Conservation (phyloP, 2,329 filamentous ascomycete species). For the Aphanoascus verrucosus region DNA sequence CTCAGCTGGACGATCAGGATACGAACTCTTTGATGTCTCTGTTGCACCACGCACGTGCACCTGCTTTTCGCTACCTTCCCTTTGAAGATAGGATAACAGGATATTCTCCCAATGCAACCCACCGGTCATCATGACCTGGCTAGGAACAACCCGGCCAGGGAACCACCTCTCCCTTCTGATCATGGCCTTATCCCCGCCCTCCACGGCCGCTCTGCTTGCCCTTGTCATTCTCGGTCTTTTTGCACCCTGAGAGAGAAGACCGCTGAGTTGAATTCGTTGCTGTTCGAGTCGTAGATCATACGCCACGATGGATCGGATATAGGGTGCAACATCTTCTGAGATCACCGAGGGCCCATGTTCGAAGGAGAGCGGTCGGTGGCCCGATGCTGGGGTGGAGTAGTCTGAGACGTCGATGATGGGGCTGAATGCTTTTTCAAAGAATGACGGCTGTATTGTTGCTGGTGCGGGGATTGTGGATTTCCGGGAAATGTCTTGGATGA, state of each 20-base stretch:
- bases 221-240: slow-evolving; percentile 62
- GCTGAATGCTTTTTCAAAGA: slow-evolving; percentile 43
- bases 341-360: slow-evolving; percentile 60
- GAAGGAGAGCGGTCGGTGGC: slow-evolving; percentile 54
- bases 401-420: slow-evolving; percentile 38
- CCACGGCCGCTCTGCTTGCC: slow-evolving; percentile 63
- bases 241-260: slow-evolving; percentile 47
- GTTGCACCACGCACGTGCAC: not conserved
- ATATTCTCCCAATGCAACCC: slow-evolving; percentile 33
- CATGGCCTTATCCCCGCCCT: slow-evolving; percentile 57
- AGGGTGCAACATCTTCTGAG: slow-evolving; percentile 71
- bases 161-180: slow-evolving; percentile 67
- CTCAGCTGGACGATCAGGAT: not conserved
- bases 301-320: slow-evolving; percentile 71
- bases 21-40: not conserved
- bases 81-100: slow-evolving; percentile 22
- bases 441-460: slow-evolving; percentile 24
- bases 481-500: slow-evolving; percentile 25
- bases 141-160: slow-evolving; percentile 47
- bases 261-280: slow-evolving; percentile 53
- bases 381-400: slow-evolving; percentile 24
- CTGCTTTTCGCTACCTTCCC: not conserved
- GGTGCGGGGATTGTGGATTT: slow-evolving; percentile 17
- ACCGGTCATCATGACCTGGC: slow-evolving; percentile 56
- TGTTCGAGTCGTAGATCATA: slow-evolving; percentile 62